Percentiles rank a stretch among this genome's conserved stretches.
Evolutionary conservation across 179 eudicot genomes (phyloP).

Genomic region (Beta lomatogona): DNA sequence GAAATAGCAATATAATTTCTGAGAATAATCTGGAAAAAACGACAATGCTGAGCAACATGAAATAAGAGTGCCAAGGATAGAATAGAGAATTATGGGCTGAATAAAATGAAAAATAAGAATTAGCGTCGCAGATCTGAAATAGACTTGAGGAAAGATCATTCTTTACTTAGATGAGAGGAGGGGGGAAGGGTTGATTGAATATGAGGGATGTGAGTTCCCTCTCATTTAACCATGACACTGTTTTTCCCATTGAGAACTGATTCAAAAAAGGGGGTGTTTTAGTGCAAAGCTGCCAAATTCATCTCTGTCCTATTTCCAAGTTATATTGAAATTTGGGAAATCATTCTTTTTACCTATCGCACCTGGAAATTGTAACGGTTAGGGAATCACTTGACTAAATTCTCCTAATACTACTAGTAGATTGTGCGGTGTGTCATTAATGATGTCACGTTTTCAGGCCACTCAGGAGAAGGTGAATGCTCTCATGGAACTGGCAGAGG

Average conservation of each 20-base stretch:
- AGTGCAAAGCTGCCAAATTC: neutral
- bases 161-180: neutral
- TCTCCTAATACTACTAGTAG: neutral
- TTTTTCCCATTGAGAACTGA: neutral
- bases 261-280: neutral
- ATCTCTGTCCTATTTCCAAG: neutral
- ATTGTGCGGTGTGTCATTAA: neutral
- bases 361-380: neutral
- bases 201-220: neutral
- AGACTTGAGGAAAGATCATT: neutral
- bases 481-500: constrained; percentile 80
- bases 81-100: neutral
- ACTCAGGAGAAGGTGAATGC: constrained; percentile 87
- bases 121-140: neutral
- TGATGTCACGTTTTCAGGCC: constrained; percentile 46
- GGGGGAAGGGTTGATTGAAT: neutral
- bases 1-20: too few species aligned
- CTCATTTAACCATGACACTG: neutral
- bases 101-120: neutral
- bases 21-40: neutral
- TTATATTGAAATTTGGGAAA: neutral
- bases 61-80: neutral
- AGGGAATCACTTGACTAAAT: neutral
- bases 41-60: neutral
- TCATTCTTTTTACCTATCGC: neutral